Evolutionary conservation across 768 basidiomycete genomes (phyloP), one percentile per base, ranked within the genome.

Genomic region (Amanita exitialis): DNA sequence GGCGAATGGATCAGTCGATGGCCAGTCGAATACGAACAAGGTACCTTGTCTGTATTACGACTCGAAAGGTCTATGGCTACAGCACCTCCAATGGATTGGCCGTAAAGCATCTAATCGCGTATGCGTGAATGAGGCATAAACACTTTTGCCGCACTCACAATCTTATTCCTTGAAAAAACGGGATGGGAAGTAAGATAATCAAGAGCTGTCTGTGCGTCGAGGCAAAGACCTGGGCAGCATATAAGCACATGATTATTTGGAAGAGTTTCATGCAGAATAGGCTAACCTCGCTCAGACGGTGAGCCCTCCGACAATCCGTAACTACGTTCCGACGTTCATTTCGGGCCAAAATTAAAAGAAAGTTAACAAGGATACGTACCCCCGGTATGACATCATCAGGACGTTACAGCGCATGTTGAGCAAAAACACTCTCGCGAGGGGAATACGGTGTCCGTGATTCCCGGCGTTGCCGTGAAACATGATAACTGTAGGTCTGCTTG

Each of bases 401-500:
- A 96, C 91, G 61, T 98, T 97, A 64, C 92, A 96, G 13, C 89
- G 75, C 80, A 91, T 82, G 60, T 80, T 79, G 43, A 79, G 66
- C 61, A 77, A 89, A 62, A 97, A 95, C 30, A 90, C 77, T 45
- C 78, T 77, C 0, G 88, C 94, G 23, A 96, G 70, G 1, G 93
- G 95, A 61, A 97, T 77, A 21, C 95, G 78, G 61, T 98, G 95
- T 0, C 95, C 94, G 35, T 82, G 72, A 57, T 90, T 91, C 12
- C 88, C 88, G 0, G 82, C 87, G 58, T 90, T 90, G 6, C 95
- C 95, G 58, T 97, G 94, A 51, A 96, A 91, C 82, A 97, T 89
- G 45, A 98, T 65, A 2, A 98, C 73, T 0, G 92, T 96, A 1
- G 95, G 95, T 13, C 92, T 73, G 39, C 63, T 69, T 3, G 70